Evolutionary conservation across 106 monocot genomes (phyloP), one percentile per base, ranked within the genome.

Genomic region (Allium fistulosum): DNA sequence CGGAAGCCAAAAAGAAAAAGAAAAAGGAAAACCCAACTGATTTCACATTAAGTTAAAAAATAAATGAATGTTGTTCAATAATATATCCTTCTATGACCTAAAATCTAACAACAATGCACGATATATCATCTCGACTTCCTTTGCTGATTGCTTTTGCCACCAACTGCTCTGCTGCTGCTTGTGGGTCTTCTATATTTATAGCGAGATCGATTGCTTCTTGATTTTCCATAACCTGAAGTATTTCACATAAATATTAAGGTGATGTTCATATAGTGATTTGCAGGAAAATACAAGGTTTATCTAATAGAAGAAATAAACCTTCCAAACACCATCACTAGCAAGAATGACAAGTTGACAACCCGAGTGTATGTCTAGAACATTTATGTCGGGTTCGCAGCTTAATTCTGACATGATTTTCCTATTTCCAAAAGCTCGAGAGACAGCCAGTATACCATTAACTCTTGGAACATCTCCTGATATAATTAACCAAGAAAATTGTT

Each of bases 301-400:
- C 37, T 37, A 37, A 5, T 37, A 37, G 37, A 37, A 37, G 37
- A 37, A 37, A 37, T 1, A 37, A 65, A 91, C 91, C 91, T 91
- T 91, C 91, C 87, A 91, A 28, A 91, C 62, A 13, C 91, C 91
- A 63, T 91, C 91, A 46, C 91, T 91, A 10, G 91, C 87, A 57
- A 91, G 74, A 53, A 91, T 78, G 12, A 91, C 76, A 63, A 91
- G 58, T 47, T 91, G 84, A 1, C 78, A 63, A 11, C 73, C 73
- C 10, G 55, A 49, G 17, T 51, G 61, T 59, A 80, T 82, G 17
- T 87, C 84, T 72, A 75, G 69, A 28, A 67, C 17, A 22, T 28
- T 50, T 50, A 91, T 73, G 67, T 91, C 84, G 11, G 87, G 91
- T 55, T 91, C 84, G n/a, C 87, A 91, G 7, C 84, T 58, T 51